Evolutionary conservation across 2,329 filamentous ascomycete genomes (phyloP).

Genomic region (Didymella segeticola): DNA sequence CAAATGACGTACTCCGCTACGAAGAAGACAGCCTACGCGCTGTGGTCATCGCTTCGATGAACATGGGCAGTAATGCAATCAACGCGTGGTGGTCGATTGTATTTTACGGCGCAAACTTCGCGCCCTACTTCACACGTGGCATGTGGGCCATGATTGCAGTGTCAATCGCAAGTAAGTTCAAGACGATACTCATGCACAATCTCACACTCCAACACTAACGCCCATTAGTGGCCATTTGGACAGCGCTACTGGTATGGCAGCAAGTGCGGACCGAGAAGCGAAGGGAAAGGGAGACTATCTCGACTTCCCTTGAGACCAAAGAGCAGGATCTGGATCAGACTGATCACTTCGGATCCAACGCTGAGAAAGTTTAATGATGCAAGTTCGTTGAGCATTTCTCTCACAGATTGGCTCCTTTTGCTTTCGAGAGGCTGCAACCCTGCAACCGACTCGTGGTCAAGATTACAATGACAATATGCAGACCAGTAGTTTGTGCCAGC

Average conservation of each 20-base stretch:
- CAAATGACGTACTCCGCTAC: conserved; percentile 71
- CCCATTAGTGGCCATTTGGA: conserved; percentile 62
- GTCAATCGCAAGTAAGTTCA: conserved; percentile 56
- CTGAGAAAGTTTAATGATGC: conserved; percentile 16
- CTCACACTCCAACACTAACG: conserved; percentile 2
- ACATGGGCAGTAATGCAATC: conserved; percentile 70
- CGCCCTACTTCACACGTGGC: conserved; percentile 71
- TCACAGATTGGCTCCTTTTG: not conserved
- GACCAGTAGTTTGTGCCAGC: not conserved
- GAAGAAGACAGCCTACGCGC: conserved; percentile 69
- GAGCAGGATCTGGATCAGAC: conserved; percentile 16
- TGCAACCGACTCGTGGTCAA: not conserved
- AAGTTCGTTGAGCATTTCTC: not conserved
- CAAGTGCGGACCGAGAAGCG: conserved; percentile 50
- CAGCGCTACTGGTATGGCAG: conserved; percentile 59
- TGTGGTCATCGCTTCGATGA: conserved; percentile 76
- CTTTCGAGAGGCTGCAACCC: not conserved
- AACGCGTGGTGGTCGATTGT: conserved; percentile 78
- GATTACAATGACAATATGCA: not conserved
- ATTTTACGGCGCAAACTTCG: conserved; percentile 72
- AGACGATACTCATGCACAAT: not conserved
- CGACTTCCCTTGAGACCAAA: conserved; percentile 9
- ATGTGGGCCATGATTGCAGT: conserved; percentile 77
- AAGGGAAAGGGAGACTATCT: conserved; percentile 24
- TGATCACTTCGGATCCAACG: conserved; percentile 6